Evolutionary conservation across 495 filamentous ascomycete species (phyloP).

Genomic region (Penicillium antarcticum): DNA sequence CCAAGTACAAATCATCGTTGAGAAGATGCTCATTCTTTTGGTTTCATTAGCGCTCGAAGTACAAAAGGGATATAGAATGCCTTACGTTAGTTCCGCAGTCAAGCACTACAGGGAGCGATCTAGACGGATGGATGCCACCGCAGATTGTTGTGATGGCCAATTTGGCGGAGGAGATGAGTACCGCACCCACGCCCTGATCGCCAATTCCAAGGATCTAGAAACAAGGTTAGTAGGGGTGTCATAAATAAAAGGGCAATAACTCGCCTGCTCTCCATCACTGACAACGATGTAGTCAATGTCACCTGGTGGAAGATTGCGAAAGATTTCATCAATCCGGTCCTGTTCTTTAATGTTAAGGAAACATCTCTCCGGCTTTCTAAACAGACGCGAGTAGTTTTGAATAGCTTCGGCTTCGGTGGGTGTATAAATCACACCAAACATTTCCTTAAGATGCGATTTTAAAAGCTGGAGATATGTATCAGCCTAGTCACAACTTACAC

Average conservation of each 20-base stretch:
- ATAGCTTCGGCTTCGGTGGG: slow-evolving; percentile 91
- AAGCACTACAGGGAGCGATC: slow-evolving; percentile 76
- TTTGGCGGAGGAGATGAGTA: slow-evolving; percentile 85
- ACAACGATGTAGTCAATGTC: slow-evolving; percentile 91
- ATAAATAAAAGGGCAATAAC: neutral
- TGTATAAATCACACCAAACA: slow-evolving; percentile 87
- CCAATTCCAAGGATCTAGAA: slow-evolving; percentile 81
- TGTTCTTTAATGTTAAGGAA: slow-evolving; percentile 52
- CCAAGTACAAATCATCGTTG: slow-evolving; percentile 77
- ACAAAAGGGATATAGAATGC: neutral
- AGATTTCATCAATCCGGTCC: slow-evolving; percentile 55
- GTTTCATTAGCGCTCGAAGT: slow-evolving; percentile 4
- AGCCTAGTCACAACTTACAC: no score
- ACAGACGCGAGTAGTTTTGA: slow-evolving; percentile 75
- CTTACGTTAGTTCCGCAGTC: slow-evolving; percentile 78
- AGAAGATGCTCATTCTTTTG: slow-evolving; percentile 66
- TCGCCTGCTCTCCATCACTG: slow-evolving; percentile 69
- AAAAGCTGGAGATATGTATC: slow-evolving; percentile 42
- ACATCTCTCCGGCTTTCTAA: slow-evolving; percentile 72
- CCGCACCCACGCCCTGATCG: slow-evolving; percentile 86
- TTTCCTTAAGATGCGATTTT: slow-evolving; percentile 70
- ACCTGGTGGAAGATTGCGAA: slow-evolving; percentile 62
- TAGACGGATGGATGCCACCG: slow-evolving; percentile 76
- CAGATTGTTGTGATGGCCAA: slow-evolving; percentile 78
- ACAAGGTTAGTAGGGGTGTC: slow-evolving; percentile 21